A percentile compares a stretch with the other conserved stretches of the same genome.
These are phyloP conservation scores for Plasmodium chabaudi DNA, from an alignment of 169 alveolate species.

Conservation along the genomic window DNA sequence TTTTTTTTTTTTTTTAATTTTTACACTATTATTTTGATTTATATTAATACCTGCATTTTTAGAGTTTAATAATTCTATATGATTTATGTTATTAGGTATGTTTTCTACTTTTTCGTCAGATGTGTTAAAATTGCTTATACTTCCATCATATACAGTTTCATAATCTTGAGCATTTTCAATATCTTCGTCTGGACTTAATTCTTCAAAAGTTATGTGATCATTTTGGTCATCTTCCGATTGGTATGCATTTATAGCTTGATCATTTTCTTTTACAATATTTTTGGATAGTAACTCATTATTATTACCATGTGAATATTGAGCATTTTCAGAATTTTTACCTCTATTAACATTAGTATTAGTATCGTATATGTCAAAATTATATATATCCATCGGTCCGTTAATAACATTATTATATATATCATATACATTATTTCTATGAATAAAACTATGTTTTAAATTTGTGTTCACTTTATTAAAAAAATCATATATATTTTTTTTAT, in stretches of 20 bases:
- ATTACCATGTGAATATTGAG: background rate
- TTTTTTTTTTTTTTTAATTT: conserved; percentile 9
- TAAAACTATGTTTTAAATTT: conserved; percentile 69
- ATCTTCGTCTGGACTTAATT: conserved; percentile 26
- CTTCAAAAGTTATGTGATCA: conserved; percentile 36
- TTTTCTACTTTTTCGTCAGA: conserved; percentile 1
- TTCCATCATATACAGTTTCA: conserved; percentile 35
- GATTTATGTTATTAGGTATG: background rate
- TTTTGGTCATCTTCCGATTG: conserved; percentile 3
- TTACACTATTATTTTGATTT: background rate
- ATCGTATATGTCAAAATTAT: conserved; percentile 67
- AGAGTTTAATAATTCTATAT: background rate
- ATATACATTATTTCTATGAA: conserved; percentile 73
- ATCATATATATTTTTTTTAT: conserved; percentile 45
- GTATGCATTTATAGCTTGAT: background rate
- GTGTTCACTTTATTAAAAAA: conserved; percentile 55
- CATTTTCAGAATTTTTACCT: background rate
- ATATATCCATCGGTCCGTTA: conserved; percentile 43
- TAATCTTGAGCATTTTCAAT: conserved; percentile 21
- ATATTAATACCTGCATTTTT: background rate
- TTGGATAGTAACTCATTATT: background rate
- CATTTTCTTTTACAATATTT: background rate
- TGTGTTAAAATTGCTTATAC: background rate
- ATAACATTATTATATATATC: conserved; percentile 54
- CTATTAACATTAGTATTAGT: conserved; percentile 1